Conservation (phyloP, 2,329 filamentous ascomycete species). For the Chrysoporthe cubensis region DNA sequence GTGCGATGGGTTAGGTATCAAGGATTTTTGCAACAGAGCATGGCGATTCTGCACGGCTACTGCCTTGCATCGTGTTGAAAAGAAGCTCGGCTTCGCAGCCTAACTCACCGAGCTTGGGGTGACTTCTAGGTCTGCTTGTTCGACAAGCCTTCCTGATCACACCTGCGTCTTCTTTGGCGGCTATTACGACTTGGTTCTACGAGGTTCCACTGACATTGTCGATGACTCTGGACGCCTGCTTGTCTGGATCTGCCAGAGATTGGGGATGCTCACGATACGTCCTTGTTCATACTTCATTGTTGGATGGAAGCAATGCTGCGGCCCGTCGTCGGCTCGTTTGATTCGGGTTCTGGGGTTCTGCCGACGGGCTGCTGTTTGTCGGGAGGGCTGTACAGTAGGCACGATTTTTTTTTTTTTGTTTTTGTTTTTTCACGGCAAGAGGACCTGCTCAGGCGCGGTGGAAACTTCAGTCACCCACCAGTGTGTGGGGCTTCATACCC, state of each 20-base stretch:
- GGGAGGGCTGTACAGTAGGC: background rate
- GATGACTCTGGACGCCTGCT: background rate
- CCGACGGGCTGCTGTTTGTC: background rate
- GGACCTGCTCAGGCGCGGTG: background rate
- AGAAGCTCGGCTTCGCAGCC: background rate
- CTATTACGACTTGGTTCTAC: background rate
- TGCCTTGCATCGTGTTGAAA: background rate
- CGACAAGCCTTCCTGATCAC: background rate
- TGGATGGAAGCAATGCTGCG: conserved; percentile 3
- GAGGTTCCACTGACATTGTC: background rate
- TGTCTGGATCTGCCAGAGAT: background rate
- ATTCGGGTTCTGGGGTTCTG: background rate
- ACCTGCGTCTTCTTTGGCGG: background rate
- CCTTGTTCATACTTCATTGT: conserved; percentile 1
- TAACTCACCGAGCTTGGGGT: background rate
- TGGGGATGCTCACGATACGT: background rate
- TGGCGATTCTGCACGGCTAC: background rate
- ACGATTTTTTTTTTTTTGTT: background rate
- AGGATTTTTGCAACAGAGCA: background rate
- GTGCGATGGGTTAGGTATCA: background rate
- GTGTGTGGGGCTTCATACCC: conserved; percentile 21
- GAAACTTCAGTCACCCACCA: conserved; percentile 12
- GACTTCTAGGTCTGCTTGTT: background rate
- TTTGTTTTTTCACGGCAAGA: conserved; percentile 1
- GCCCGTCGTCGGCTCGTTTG: background rate